A percentile compares a stretch with the other conserved stretches of the same genome.
Evolutionary conservation across 2,329 filamentous ascomycete genomes (phyloP).

Genomic region (Trichoderma koningiopsis): DNA sequence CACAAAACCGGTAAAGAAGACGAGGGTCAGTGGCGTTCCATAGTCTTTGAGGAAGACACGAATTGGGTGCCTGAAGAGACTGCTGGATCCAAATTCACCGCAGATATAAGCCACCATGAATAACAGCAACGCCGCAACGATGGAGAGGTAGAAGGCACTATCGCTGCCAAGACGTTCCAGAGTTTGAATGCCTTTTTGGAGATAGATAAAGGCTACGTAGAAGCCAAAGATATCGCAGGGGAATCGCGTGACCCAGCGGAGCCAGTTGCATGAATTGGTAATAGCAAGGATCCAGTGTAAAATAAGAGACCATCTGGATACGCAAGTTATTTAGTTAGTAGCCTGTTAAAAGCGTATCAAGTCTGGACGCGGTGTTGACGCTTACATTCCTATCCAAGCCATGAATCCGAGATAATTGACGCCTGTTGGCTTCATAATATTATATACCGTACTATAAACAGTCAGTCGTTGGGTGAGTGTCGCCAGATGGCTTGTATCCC

Average conservation of each 20-base stretch:
- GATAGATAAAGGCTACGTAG: conserved; percentile 88
- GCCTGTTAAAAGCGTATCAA: neutral
- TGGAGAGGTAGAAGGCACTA: conserved; percentile 74
- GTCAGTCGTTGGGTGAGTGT: conserved; percentile 19
- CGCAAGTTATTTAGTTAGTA: neutral
- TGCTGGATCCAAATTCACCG: conserved; percentile 69
- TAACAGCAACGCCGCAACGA: conserved; percentile 75
- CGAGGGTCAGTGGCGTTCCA: conserved; percentile 76
- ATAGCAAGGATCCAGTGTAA: conserved; percentile 84
- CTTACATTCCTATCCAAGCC: conserved; percentile 82
- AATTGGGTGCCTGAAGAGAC: conserved; percentile 72
- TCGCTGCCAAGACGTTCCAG: conserved; percentile 71
- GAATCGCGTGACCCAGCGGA: conserved; percentile 89
- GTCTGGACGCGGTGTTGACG: neutral
- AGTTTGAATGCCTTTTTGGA: conserved; percentile 89
- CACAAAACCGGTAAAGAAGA: conserved; percentile 90
- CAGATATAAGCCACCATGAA: conserved; percentile 76
- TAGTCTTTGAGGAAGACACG: conserved; percentile 88
- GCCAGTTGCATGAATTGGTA: conserved; percentile 82
- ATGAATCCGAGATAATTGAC: conserved; percentile 87
- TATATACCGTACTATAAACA: conserved; percentile 70
- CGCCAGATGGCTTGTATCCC: no score
- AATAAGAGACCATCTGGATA: conserved; percentile 71
- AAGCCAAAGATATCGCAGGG: conserved; percentile 94
- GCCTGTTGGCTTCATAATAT: conserved; percentile 77